Evolutionary conservation across 2,329 filamentous ascomycete genomes (phyloP), one percentile per base, ranked within the genome.

Genomic region (Geosmithia putterillii): DNA sequence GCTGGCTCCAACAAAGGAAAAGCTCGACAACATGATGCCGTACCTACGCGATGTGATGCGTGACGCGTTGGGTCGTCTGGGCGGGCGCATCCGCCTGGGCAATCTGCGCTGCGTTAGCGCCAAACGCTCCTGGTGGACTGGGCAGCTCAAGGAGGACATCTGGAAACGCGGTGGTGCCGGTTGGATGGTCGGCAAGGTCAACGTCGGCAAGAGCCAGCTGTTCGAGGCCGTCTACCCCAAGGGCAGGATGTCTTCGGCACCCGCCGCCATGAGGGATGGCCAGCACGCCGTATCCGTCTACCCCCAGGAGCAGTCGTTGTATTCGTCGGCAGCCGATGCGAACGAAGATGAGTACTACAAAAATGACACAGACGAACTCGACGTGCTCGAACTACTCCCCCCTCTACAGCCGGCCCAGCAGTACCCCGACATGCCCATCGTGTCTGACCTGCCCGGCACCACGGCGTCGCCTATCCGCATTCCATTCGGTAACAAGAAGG

Each of bases 141-240:
- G 76, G 50, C 70, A 83, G 41, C 66, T 98, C 44, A 95, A 86
- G 59, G 81, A 95, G 51, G 82, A 89, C 40, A 88, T 98, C 40
- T 89, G 80, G 73, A 66, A 79, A 38, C 76, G 86, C 41, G 88
- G 87, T 4, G 90, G 90, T 4, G 92, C 81, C 15, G 82, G 85
- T 15, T 98, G 92, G 90, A 81, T 98, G 70, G 84, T 98, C 3
- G 92, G 92, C n/a, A 96, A 95, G 61, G 87, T 88, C 48, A 98
- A 98, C 56, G 94, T 96, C 2, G 94, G 92, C 20, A 98, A 98
- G 64, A 96, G 90, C 53, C 83, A 83, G 55, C 73, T 98, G 2
- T 94, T 96, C 47, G 81, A 92, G 52, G 76, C 80, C 4, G 79
- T 95, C 7, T 95, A 89, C 54, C 90, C 94, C 4, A 90, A 84